These are phyloP conservation scores for Exobasidium cylindrosporum DNA, from an alignment of 1,284 basidiomycete genomes.

Conservation along the genomic window DNA sequence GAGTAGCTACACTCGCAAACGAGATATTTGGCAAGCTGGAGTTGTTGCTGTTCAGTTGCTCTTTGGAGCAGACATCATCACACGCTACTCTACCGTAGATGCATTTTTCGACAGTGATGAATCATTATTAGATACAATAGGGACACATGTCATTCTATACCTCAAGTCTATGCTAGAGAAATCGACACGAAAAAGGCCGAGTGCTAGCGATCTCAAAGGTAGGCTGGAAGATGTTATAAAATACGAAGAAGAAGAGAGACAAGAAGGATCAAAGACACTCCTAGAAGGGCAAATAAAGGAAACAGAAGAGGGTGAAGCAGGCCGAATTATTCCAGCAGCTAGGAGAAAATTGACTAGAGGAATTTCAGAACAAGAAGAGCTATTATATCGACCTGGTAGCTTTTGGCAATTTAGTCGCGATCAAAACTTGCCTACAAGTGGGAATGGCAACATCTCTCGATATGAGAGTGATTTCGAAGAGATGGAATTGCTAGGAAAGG, in stretches of 20 bases:
- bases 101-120: constrained; percentile 22
- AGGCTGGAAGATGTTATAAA: constrained; percentile 43
- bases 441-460: neutral
- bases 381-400: constrained; percentile 22
- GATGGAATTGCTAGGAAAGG: constrained; percentile 64
- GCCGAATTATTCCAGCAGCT: neutral
- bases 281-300: too few relatives aligned
- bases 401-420: constrained; percentile 46
- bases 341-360: neutral
- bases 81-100: constrained; percentile 33
- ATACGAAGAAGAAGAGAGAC: constrained; percentile 31
- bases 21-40: constrained; percentile 53
- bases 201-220: constrained; percentile 26
- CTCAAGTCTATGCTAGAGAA: constrained; percentile 38
- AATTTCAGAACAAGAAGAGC: constrained; percentile 8
- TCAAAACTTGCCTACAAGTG: neutral
- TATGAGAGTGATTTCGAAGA: constrained; percentile 16
- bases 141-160: constrained; percentile 27
- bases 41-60: constrained; percentile 49
- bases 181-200: constrained; percentile 35
- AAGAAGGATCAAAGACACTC: neutral
- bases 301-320: too few relatives aligned
- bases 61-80: constrained; percentile 35
- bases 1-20: constrained; percentile 38
- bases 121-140: constrained; percentile 7